Conservation (phyloP, 169 alveolate genomes). For the Blepharisma undulans region DNA sequence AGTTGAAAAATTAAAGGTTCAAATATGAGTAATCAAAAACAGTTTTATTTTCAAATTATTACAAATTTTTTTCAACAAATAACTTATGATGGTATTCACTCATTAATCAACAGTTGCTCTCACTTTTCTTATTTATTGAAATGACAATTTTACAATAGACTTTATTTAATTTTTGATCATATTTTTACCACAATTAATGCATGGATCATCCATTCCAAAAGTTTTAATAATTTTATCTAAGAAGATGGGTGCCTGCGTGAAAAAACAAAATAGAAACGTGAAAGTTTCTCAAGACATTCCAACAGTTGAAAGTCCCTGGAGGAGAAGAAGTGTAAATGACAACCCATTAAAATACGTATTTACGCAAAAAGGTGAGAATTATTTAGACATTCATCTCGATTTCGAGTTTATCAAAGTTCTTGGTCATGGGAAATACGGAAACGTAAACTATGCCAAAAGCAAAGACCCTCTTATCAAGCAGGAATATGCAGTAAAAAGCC, state of each 20-base stretch:
- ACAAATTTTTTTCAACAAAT: neutral
- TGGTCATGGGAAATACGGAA: conserved; percentile 17
- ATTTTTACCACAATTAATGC: neutral
- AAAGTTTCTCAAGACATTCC: neutral
- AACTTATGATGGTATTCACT: neutral
- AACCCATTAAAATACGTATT: neutral
- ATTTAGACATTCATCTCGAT: neutral
- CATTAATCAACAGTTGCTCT: neutral
- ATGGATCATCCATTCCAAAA: neutral
- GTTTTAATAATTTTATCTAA: neutral
- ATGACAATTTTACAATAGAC: too few relatives aligned
- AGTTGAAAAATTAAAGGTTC: too few relatives aligned
- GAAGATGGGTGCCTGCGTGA: neutral
- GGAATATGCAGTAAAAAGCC: conserved; percentile 48
- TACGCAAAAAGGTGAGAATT: neutral
- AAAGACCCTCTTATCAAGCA: neutral
- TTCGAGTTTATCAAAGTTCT: neutral
- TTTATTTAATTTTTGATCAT: neutral
- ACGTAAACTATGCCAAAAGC: neutral
- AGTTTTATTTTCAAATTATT: neutral
- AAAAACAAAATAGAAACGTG: neutral
- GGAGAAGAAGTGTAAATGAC: neutral
- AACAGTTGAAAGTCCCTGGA: neutral
- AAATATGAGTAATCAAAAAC: too few relatives aligned
- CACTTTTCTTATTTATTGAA: neutral